Conservation (phyloP, 176 grass and related monocot species). For the Paspalum vaginatum region DNA sequence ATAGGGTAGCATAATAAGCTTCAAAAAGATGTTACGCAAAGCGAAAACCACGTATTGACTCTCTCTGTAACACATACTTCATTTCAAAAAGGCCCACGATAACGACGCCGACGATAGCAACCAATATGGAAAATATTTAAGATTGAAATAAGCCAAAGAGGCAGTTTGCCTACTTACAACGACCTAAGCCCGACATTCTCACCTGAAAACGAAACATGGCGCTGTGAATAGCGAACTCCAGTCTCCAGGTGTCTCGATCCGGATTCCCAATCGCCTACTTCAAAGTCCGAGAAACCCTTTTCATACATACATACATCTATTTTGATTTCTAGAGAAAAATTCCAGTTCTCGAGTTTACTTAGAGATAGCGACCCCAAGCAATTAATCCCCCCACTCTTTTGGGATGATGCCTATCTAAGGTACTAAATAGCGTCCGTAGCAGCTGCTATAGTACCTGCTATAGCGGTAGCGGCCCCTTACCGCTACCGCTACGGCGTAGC, state of each 20-base stretch:
- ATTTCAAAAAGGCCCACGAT: neutral
- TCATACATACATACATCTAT: neutral
- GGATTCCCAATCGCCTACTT: neutral
- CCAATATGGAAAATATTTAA: neutral
- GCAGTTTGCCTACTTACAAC: constrained; percentile 33
- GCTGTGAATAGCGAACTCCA: neutral
- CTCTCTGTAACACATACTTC: neutral
- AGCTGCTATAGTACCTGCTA: too few relatives aligned
- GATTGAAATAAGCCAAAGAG: neutral
- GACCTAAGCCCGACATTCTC: neutral
- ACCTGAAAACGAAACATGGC: neutral
- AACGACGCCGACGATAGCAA: neutral
- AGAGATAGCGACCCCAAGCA: neutral
- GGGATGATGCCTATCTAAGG: too few relatives aligned
- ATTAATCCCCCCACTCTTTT: too few relatives aligned
- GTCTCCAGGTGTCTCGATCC: neutral
- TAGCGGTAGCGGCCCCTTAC: too few relatives aligned
- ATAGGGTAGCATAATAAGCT: neutral
- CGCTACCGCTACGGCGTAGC: too few relatives aligned
- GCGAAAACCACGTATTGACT: neutral
- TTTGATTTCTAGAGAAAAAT: neutral
- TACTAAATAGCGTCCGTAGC: too few relatives aligned
- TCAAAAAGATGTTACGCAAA: neutral
- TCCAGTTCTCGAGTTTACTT: neutral
- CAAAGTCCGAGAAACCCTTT: neutral